These are phyloP conservation scores for Gelatoporia subvermispora DNA, from an alignment of 768 basidiomycete genomes.

Conservation along the genomic window DNA sequence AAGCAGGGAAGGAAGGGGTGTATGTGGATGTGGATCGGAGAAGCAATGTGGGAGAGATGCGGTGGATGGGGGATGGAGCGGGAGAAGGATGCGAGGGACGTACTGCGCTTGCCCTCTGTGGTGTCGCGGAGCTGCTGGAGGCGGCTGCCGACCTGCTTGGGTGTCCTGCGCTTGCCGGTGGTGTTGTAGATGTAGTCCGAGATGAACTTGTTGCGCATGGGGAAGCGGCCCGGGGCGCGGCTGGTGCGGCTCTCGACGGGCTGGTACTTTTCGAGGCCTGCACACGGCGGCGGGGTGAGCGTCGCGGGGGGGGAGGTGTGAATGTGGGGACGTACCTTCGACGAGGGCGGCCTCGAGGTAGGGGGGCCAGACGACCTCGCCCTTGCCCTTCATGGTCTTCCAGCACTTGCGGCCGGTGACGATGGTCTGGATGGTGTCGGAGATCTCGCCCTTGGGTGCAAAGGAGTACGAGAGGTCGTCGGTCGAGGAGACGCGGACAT, in stretches of 20 bases:
- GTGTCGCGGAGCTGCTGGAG: conserved; percentile 77
- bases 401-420: conserved; percentile 39
- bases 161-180: conserved; percentile 67
- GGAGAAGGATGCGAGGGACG: conserved; percentile 28
- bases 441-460: conserved; percentile 20
- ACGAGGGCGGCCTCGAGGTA: conserved; percentile 75
- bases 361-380: conserved; percentile 81
- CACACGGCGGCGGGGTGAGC: not conserved
- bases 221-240: conserved; percentile 22
- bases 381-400: conserved; percentile 68
- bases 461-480: conserved; percentile 25
- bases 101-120: conserved; percentile 67
- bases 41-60: too few species aligned
- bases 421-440: conserved; percentile 26
- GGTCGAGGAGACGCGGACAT: conserved; percentile 25
- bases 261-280: conserved; percentile 25
- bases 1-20: conserved; percentile 6
- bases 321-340: conserved; percentile 43
- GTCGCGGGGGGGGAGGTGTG: not conserved
- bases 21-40: too few species aligned
- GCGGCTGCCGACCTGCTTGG: conserved; percentile 79
- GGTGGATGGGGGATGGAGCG: not conserved
- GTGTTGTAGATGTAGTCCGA: conserved; percentile 63
- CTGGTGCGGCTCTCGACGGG: conserved; percentile 25
- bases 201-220: conserved; percentile 30